These are phyloP conservation scores for Lentinula detonsa DNA, from an alignment of 768 basidiomycete genomes.

Conservation along the genomic window DNA sequence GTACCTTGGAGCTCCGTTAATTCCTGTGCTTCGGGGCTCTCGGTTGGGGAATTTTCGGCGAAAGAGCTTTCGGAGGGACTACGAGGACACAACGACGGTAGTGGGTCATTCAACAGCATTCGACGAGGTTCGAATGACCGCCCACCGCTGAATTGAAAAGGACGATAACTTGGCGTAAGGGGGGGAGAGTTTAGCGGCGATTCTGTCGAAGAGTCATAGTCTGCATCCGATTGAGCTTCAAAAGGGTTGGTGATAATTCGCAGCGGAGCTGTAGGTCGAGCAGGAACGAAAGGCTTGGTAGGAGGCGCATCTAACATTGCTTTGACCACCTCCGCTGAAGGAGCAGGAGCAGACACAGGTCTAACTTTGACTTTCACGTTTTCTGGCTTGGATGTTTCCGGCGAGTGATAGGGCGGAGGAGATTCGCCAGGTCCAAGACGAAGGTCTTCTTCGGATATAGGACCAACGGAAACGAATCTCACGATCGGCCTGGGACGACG, in stretches of 20 bases:
- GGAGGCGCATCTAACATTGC: background rate
- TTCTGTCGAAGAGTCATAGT: background rate
- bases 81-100: background rate
- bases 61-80: background rate
- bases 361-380: background rate
- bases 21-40: background rate
- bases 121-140: background rate
- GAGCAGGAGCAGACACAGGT: background rate
- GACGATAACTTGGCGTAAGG: background rate
- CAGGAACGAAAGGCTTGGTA: background rate
- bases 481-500: background rate
- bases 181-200: background rate
- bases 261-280: background rate
- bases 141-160: background rate
- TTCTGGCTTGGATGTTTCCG: background rate
- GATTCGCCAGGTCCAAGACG: background rate
- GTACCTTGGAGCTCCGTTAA: background rate
- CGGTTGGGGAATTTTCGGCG: too few species aligned
- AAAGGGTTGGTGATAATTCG: background rate
- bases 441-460: conserved; percentile 2
- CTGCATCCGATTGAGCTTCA: background rate
- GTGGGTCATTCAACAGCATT: background rate
- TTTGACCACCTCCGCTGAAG: background rate
- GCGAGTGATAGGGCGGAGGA: background rate
- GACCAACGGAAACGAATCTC: conserved; percentile 2